Percentiles rank a stretch among this genome's conserved stretches.
These are phyloP conservation scores for Parmelia sp. DNA, from an alignment of 495 filamentous ascomycete species.

Conservation along the genomic window DNA sequence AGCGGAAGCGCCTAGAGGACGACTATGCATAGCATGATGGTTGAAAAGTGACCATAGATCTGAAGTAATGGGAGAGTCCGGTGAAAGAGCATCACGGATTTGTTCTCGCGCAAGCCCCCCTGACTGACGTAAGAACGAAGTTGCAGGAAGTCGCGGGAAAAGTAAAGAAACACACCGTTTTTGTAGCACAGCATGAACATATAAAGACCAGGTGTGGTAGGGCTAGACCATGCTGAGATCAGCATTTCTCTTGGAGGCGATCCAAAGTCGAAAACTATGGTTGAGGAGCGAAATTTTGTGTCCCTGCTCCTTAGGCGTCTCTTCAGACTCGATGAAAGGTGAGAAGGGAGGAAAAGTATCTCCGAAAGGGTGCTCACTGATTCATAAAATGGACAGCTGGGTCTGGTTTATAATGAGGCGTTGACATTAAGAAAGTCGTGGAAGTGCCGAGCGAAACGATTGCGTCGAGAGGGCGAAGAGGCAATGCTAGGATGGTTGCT, in stretches of 20 bases:
- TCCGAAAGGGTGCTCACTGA: slow-evolving; percentile 35
- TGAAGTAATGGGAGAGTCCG: slow-evolving; percentile 28
- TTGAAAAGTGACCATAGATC: slow-evolving; percentile 77
- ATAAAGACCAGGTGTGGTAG: slow-evolving; percentile 70
- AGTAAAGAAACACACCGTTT: slow-evolving; percentile 53
- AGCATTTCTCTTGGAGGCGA: background rate
- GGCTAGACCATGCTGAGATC: slow-evolving; percentile 26
- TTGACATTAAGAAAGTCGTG: slow-evolving; percentile 95
- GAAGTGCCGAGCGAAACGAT: slow-evolving; percentile 93
- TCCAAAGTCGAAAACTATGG: background rate
- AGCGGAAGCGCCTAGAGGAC: slow-evolving; percentile 55
- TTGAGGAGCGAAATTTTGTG: too few species aligned
- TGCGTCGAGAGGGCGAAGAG: slow-evolving; percentile 76
- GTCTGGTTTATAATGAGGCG: slow-evolving; percentile 80
- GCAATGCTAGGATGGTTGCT: slow-evolving; percentile 88
- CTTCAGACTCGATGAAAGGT: background rate
- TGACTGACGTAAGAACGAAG: background rate
- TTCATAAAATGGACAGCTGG: slow-evolving; percentile 86
- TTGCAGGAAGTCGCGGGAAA: background rate
- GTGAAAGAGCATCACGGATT: slow-evolving; percentile 64
- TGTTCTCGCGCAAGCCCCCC: slow-evolving; percentile 78
- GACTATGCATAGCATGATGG: slow-evolving; percentile 52
- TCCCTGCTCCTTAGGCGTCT: background rate
- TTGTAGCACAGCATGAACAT: slow-evolving; percentile 99
- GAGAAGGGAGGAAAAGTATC: background rate